Evolutionary conservation across 176 grass and related monocot genomes (phyloP).

Genomic region (Carex scoparia): DNA sequence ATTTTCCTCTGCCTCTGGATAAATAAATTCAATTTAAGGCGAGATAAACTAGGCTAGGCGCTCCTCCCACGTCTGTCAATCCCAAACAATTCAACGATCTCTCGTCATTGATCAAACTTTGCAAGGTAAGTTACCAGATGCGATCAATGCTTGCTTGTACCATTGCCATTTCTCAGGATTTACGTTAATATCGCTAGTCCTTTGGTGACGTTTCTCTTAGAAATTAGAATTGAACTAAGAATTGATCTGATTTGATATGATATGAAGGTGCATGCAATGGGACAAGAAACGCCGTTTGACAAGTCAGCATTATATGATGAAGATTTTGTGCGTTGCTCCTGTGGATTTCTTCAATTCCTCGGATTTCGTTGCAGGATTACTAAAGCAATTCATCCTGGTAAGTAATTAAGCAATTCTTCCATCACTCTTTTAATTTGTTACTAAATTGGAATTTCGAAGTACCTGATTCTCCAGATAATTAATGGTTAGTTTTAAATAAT

Average conservation of each 20-base stretch:
- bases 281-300: constrained; percentile 11
- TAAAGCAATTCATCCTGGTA: constrained; percentile 13
- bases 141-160: neutral
- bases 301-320: constrained; percentile 4
- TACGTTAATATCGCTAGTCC: neutral
- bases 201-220: neutral
- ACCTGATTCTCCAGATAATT: neutral
- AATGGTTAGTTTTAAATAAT: neutral
- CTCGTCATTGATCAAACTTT: constrained; percentile 4
- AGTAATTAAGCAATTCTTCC: neutral
- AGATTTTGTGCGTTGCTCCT: neutral
- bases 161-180: constrained; percentile 1
- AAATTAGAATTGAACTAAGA: neutral
- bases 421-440: neutral
- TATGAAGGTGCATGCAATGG: constrained; percentile 7
- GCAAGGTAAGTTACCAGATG: constrained; percentile 1
- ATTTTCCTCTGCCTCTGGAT: neutral
- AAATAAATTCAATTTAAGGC: neutral
- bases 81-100: constrained; percentile 10
- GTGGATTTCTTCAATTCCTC: constrained; percentile 20
- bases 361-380: constrained; percentile 16
- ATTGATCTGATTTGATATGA: neutral
- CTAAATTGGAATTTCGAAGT: neutral
- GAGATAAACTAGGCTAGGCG: neutral
- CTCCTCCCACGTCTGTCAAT: neutral